These are phyloP conservation scores for Calonectria pseudoreteaudii DNA, from an alignment of 2,329 filamentous ascomycete genomes.

Conservation along the genomic window DNA sequence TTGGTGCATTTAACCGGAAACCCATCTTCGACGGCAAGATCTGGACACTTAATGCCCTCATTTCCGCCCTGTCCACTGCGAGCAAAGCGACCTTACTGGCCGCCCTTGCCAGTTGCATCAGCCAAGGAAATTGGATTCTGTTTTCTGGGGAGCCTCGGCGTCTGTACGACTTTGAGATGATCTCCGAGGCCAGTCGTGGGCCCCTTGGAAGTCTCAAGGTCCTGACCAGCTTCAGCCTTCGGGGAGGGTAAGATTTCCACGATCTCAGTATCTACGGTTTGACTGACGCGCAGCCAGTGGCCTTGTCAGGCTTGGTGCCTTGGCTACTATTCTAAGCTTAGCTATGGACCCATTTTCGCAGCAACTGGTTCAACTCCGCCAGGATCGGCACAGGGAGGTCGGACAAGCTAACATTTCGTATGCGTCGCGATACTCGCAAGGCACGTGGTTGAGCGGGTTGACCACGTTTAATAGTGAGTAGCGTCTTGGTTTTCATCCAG, in stretches of 20 bases:
- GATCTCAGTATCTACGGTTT: no score
- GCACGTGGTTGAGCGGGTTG: background rate
- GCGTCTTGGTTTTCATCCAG: no score
- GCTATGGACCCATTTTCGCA: conserved; percentile 32
- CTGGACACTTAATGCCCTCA: conserved; percentile 28
- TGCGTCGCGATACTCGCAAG: conserved; percentile 22
- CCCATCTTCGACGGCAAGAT: conserved; percentile 24
- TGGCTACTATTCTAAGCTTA: conserved; percentile 27
- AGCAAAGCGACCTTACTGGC: conserved; percentile 22
- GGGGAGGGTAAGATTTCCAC: conserved; percentile 14
- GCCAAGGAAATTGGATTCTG: conserved; percentile 30
- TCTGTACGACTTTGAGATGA: conserved; percentile 29
- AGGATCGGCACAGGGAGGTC: background rate
- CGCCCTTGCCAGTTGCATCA: conserved; percentile 24
- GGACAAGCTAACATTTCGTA: conserved; percentile 6
- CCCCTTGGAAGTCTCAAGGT: conserved; percentile 26
- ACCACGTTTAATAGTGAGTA: background rate
- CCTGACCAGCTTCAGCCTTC: conserved; percentile 9
- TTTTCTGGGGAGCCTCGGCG: conserved; percentile 23
- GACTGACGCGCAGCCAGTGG: background rate
- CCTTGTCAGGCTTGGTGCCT: conserved; percentile 26
- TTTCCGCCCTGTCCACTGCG: conserved; percentile 27
- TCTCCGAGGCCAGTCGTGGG: conserved; percentile 27
- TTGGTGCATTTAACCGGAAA: conserved; percentile 23
- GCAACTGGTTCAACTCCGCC: conserved; percentile 25